These are phyloP conservation scores for Vigna hirtella DNA, from an alignment of 306 rosid genomes.

Conservation along the genomic window DNA sequence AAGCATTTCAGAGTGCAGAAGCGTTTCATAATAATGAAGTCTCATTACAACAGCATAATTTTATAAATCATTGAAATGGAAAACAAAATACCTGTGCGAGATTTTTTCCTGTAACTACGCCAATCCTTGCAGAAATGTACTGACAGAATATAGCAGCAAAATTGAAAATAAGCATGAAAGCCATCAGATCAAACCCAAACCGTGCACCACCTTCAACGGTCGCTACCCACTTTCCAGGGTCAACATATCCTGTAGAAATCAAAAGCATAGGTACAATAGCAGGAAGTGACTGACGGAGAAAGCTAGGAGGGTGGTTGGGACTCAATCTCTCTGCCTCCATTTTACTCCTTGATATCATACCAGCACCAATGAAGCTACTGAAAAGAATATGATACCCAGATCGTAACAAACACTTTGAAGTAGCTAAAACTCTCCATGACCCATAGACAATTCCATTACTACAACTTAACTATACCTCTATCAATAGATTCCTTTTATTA, in stretches of 20 bases:
- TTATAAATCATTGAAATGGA: conserved; percentile 24
- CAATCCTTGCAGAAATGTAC: conserved; percentile 87
- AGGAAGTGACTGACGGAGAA: conserved; percentile 63
- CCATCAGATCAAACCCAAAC: conserved; percentile 79
- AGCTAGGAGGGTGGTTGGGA: conserved; percentile 48
- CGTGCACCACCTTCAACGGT: conserved; percentile 87
- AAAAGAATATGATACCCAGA: conserved; percentile 32
- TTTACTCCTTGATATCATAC: conserved; percentile 38
- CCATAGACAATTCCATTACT: conserved; percentile 34
- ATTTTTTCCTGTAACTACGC: conserved; percentile 77
- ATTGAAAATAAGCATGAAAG: conserved; percentile 72
- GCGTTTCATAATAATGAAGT: conserved; percentile 19
- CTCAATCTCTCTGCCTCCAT: conserved; percentile 60
- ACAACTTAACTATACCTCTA: conserved; percentile 29
- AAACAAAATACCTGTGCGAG: conserved; percentile 83
- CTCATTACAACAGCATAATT: conserved; percentile 1
- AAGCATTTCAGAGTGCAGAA: neutral
- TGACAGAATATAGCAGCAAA: conserved; percentile 91
- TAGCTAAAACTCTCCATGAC: conserved; percentile 44
- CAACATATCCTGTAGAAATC: conserved; percentile 85
- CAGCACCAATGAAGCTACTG: conserved; percentile 43
- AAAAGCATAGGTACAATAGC: conserved; percentile 71
- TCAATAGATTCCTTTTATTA: conserved; percentile 28
- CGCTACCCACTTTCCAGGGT: conserved; percentile 98
- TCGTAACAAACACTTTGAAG: conserved; percentile 41